Percentiles rank a stretch among this genome's conserved stretches.
Conservation (phyloP, 495 filamentous ascomycete species). For the Penicillium dipodomyicola region DNA sequence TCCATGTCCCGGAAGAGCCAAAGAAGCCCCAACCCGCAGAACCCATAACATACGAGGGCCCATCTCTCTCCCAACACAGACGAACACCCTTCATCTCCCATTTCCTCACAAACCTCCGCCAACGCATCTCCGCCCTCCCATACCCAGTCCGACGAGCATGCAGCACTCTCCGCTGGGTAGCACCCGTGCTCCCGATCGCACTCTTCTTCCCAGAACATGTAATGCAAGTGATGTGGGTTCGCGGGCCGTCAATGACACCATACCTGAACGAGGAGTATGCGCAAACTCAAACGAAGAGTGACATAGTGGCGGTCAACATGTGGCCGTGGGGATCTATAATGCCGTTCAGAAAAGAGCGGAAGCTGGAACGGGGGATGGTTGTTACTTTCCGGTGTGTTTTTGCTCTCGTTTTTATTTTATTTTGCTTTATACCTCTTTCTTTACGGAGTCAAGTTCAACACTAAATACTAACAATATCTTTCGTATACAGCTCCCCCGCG, state of each 20-base stretch:
- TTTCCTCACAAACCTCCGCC: conserved; percentile 33
- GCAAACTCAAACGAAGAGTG: conserved; percentile 50
- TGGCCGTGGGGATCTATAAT: conserved; percentile 35
- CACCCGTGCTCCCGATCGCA: conserved; percentile 60
- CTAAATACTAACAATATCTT: background rate
- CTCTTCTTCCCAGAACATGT: conserved; percentile 65
- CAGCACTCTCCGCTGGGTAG: conserved; percentile 48
- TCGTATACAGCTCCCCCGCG: conserved; percentile 54
- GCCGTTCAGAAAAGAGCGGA: conserved; percentile 43
- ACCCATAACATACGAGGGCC: conserved; percentile 4
- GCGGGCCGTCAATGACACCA: conserved; percentile 74
- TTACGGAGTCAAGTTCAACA: background rate
- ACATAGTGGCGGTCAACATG: conserved; percentile 51
- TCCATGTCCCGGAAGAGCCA: background rate
- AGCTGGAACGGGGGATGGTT: conserved; percentile 52
- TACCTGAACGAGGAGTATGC: conserved; percentile 66
- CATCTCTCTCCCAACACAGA: conserved; percentile 14
- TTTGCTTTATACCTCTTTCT: background rate
- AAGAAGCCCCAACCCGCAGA: background rate
- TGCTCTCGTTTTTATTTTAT: background rate
- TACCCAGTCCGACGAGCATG: conserved; percentile 27
- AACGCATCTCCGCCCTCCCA: conserved; percentile 36
- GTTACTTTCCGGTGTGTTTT: conserved; percentile 50
- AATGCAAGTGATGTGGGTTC: conserved; percentile 59
- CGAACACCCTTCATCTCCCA: conserved; percentile 14